A percentile compares a stretch with the other conserved stretches of the same genome.
Conservation (phyloP, 2,329 filamentous ascomycete genomes). For the Curvularia lunata region DNA sequence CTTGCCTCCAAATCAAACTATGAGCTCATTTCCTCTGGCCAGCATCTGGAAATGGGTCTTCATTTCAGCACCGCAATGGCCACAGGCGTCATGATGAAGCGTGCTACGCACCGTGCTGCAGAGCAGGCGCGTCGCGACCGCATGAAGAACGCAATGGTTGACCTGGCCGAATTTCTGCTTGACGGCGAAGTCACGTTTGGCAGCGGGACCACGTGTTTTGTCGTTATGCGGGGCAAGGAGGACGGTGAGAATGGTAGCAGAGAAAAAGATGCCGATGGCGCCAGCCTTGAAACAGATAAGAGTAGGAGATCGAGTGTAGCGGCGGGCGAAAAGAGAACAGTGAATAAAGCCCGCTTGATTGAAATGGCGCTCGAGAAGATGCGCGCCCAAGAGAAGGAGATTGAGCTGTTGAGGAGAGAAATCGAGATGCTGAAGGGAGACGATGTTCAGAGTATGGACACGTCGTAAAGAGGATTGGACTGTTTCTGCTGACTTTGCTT, state of each 20-base stretch:
- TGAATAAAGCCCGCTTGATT: slow-evolving; percentile 41
- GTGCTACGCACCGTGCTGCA: slow-evolving; percentile 39
- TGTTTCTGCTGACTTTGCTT: not conserved
- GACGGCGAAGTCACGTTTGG: slow-evolving; percentile 43
- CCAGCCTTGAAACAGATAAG: not conserved
- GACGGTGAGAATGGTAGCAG: slow-evolving; percentile 5
- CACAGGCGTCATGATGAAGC: slow-evolving; percentile 44
- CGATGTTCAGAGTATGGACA: slow-evolving; percentile 27
- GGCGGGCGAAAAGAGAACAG: slow-evolving; percentile 34
- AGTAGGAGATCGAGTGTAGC: slow-evolving; percentile 5
- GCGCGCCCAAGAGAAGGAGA: slow-evolving; percentile 38
- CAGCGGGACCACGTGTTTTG: slow-evolving; percentile 40
- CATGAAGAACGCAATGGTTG: slow-evolving; percentile 43
- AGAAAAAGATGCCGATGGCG: slow-evolving; percentile 16
- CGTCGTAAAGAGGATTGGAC: slow-evolving; percentile 12
- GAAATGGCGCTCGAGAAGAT: slow-evolving; percentile 44
- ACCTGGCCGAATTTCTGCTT: slow-evolving; percentile 37
- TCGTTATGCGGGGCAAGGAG: slow-evolving; percentile 31
- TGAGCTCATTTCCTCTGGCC: slow-evolving; percentile 38
- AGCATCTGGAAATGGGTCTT: slow-evolving; percentile 41
- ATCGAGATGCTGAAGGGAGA: slow-evolving; percentile 32
- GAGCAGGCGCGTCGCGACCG: slow-evolving; percentile 43
- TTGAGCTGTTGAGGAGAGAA: slow-evolving; percentile 34
- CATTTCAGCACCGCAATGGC: slow-evolving; percentile 44
- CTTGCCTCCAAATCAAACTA: slow-evolving; percentile 41